Evolutionary conservation across 148 eudicot species (phyloP).

Genomic region (Rhododendron simsii): DNA sequence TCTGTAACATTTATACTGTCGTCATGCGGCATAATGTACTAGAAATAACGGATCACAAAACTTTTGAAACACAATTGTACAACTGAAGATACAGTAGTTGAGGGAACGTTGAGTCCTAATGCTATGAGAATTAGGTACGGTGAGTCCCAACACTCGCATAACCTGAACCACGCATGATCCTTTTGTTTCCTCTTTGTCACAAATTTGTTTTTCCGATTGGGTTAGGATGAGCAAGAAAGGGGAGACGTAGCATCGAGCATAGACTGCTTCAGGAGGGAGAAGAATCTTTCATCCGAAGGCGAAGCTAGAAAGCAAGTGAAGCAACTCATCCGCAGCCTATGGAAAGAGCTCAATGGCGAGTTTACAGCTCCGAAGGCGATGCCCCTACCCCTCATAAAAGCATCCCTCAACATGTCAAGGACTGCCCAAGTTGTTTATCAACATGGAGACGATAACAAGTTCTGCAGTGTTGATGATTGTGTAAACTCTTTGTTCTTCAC

Average conservation of each 20-base stretch:
- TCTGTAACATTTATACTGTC: background rate
- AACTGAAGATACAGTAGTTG: no score
- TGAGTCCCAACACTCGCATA: background rate
- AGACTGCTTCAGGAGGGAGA: slow-evolving; percentile 27
- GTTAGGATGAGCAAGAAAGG: slow-evolving; percentile 39
- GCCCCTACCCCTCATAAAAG: slow-evolving; percentile 27
- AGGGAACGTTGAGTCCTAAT: no score
- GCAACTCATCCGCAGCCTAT: slow-evolving; percentile 20
- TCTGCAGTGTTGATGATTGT: slow-evolving; percentile 29
- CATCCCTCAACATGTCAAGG: slow-evolving; percentile 34
- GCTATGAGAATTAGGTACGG: background rate
- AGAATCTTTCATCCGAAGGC: slow-evolving; percentile 18
- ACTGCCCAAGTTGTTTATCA: slow-evolving; percentile 37
- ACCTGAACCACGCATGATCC: background rate
- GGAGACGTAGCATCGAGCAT: slow-evolving; percentile 38
- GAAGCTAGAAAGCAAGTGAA: slow-evolving; percentile 20
- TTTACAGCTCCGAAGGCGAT: slow-evolving; percentile 2
- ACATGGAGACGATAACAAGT: slow-evolving; percentile 28
- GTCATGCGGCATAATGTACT: background rate
- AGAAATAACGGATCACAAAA: background rate
- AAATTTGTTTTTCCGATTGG: background rate
- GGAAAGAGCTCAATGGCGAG: slow-evolving; percentile 36
- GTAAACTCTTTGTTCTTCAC: slow-evolving; percentile 35
- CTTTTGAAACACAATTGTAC: no score
- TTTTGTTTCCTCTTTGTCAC: background rate